Evolutionary conservation across 164 flowering plant species (phyloP).

Genomic region (Vitis labrusca): DNA sequence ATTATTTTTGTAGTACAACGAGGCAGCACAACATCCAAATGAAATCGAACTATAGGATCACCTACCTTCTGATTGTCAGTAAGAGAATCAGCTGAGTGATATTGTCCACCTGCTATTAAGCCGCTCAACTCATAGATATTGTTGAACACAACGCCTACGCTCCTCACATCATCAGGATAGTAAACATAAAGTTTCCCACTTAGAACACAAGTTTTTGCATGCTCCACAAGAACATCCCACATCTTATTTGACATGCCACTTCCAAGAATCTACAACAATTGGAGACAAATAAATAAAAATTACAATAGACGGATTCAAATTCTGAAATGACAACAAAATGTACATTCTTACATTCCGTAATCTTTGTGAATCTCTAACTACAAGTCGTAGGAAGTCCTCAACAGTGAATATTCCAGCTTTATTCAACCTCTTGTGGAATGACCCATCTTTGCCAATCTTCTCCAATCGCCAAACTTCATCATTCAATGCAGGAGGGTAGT

Average conservation of each 20-base stretch:
- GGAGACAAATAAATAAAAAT: slow-evolving; percentile 5
- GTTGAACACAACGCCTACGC: slow-evolving; percentile 81
- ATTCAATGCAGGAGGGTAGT: slow-evolving; percentile 81
- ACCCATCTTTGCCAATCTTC: slow-evolving; percentile 96
- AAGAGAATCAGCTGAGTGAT: slow-evolving; percentile 66
- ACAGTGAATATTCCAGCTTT: slow-evolving; percentile 71
- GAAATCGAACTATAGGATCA: not conserved
- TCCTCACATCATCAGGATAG: slow-evolving; percentile 73
- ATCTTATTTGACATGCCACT: slow-evolving; percentile 99
- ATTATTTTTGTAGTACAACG: too few species aligned
- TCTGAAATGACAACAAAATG: slow-evolving; percentile 3
- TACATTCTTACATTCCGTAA: slow-evolving; percentile 65
- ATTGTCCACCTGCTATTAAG: slow-evolving; percentile 70
- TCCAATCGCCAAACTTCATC: slow-evolving; percentile 98
- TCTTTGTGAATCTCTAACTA: slow-evolving; percentile 72
- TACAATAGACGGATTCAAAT: not conserved
- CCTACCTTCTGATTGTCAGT: slow-evolving; percentile 86
- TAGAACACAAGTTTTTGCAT: slow-evolving; percentile 91
- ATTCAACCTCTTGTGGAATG: slow-evolving; percentile 85
- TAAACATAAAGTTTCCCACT: slow-evolving; percentile 80
- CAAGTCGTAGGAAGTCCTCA: slow-evolving; percentile 79
- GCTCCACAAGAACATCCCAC: slow-evolving; percentile 96
- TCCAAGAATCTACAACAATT: slow-evolving; percentile 74
- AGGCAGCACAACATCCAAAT: not conserved
- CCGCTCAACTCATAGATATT: slow-evolving; percentile 84